phyloP scores from a whole-genome alignment of 2,329 filamentous ascomycete species.

The Neocatenulostroma microsporum region DNA sequence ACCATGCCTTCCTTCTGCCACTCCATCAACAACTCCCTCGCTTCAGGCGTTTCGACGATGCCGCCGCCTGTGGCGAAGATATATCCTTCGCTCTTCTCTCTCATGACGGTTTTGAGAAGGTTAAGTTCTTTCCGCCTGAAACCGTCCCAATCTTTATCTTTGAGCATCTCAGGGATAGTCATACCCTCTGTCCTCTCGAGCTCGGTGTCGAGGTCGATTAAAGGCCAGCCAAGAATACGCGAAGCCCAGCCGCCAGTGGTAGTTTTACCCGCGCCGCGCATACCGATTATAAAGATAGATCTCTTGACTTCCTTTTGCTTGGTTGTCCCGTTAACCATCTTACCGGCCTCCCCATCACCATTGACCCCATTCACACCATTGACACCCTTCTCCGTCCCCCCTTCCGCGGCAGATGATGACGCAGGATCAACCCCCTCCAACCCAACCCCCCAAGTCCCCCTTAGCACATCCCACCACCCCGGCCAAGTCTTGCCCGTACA shows the following conservation, averaged over 20 bases:
- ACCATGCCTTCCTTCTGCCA: slow-evolving; percentile 79
- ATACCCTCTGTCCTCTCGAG: slow-evolving; percentile 66
- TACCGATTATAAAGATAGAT: slow-evolving; percentile 90
- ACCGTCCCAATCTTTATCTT: slow-evolving; percentile 71
- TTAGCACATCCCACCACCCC: slow-evolving; percentile 92
- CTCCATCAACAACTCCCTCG: slow-evolving; percentile 64
- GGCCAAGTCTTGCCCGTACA: slow-evolving; percentile 98
- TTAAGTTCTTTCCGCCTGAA: slow-evolving; percentile 75
- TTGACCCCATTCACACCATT: slow-evolving; percentile 27
- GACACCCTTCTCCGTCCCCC: slow-evolving; percentile 14
- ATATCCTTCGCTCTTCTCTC: slow-evolving; percentile 64
- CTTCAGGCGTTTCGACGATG: slow-evolving; percentile 76
- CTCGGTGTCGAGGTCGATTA: slow-evolving; percentile 81
- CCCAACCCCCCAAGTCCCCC: slow-evolving; percentile 65
- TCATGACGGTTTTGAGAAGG: slow-evolving; percentile 64
- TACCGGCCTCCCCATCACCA: too few relatives aligned
- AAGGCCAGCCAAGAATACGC: slow-evolving; percentile 62
- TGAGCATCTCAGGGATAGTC: slow-evolving; percentile 81
- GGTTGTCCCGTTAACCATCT: too few relatives aligned
- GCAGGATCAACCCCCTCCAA: slow-evolving; percentile 66
- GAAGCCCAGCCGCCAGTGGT: slow-evolving; percentile 84
- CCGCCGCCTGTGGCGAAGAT: slow-evolving; percentile 93
- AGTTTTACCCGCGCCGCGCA: slow-evolving; percentile 95
- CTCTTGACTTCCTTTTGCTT: slow-evolving; percentile 37
- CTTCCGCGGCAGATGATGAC: neutral